These are phyloP conservation scores for Dalbergia cochinchinensis DNA, from an alignment of 306 rosid species.

Conservation along the genomic window DNA sequence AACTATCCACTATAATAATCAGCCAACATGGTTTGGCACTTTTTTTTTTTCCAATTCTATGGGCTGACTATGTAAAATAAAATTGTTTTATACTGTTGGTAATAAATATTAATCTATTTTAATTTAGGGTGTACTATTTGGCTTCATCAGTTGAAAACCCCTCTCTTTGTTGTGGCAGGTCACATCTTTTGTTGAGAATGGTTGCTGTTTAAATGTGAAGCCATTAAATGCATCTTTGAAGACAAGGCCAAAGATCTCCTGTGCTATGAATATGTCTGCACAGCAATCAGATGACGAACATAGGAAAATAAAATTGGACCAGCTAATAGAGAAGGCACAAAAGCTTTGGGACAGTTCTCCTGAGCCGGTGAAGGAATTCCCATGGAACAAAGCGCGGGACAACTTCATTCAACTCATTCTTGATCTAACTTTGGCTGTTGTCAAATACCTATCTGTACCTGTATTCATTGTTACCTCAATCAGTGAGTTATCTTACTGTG, in stretches of 20 bases:
- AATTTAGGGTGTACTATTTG: not conserved
- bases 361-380: constrained; percentile 82
- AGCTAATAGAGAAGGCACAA: constrained; percentile 53
- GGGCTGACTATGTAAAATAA: too few relatives aligned
- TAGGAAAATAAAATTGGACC: constrained; percentile 54
- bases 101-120: too few relatives aligned
- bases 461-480: constrained; percentile 70
- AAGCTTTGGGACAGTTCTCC: constrained; percentile 85
- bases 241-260: constrained; percentile 46
- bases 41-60: too few relatives aligned
- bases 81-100: too few relatives aligned
- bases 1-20: too few relatives aligned
- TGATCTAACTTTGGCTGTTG: constrained; percentile 72
- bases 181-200: constrained; percentile 33
- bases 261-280: constrained; percentile 75
- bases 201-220: constrained; percentile 46
- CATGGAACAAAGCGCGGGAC: constrained; percentile 73
- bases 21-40: too few relatives aligned
- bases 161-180: constrained; percentile 44
- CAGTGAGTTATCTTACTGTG: constrained; percentile 93
- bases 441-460: constrained; percentile 77
- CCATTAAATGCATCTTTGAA: constrained; percentile 48
- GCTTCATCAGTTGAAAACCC: constrained; percentile 16
- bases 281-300: constrained; percentile 71
- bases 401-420: constrained; percentile 77